Conservation (phyloP, 345 rosid genomes). For the Toxicodendron radicans region DNA sequence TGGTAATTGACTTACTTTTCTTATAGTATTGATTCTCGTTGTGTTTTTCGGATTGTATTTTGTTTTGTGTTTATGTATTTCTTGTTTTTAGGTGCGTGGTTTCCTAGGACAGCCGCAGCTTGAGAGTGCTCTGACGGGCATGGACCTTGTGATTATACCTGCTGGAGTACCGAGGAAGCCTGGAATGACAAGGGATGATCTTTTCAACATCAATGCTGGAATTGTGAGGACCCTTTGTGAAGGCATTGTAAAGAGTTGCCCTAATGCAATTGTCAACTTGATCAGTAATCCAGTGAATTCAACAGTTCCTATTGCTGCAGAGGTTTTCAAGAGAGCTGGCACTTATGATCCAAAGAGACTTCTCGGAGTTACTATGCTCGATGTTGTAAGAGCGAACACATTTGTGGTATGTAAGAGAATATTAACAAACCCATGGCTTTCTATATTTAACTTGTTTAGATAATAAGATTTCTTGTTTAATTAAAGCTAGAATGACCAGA, state of each 20-base stretch:
- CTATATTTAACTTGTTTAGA: neutral
- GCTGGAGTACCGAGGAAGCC: conserved; percentile 92
- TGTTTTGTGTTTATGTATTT: neutral
- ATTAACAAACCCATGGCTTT: neutral
- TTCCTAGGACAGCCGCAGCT: conserved; percentile 79
- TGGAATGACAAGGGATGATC: conserved; percentile 89
- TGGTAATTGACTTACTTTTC: conserved; percentile 37
- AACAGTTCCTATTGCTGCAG: conserved; percentile 81
- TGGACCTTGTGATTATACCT: conserved; percentile 86
- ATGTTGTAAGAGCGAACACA: conserved; percentile 86
- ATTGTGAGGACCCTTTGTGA: conserved; percentile 79
- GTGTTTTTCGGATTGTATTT: neutral
- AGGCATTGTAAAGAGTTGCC: conserved; percentile 71
- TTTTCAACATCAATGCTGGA: conserved; percentile 89
- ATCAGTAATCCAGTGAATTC: conserved; percentile 90
- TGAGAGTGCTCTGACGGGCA: conserved; percentile 72
- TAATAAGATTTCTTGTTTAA: neutral
- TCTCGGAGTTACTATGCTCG: conserved; percentile 83
- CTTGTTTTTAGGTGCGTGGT: conserved; percentile 59
- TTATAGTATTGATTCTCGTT: neutral
- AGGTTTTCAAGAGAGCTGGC: conserved; percentile 85
- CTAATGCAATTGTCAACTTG: conserved; percentile 73
- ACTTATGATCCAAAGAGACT: conserved; percentile 75
- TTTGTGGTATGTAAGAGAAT: conserved; percentile 52
- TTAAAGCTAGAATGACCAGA: neutral